Evolutionary conservation across 257 asterid species (phyloP), one percentile per base, ranked within the genome.

Genomic region (Mentha longifolia): DNA sequence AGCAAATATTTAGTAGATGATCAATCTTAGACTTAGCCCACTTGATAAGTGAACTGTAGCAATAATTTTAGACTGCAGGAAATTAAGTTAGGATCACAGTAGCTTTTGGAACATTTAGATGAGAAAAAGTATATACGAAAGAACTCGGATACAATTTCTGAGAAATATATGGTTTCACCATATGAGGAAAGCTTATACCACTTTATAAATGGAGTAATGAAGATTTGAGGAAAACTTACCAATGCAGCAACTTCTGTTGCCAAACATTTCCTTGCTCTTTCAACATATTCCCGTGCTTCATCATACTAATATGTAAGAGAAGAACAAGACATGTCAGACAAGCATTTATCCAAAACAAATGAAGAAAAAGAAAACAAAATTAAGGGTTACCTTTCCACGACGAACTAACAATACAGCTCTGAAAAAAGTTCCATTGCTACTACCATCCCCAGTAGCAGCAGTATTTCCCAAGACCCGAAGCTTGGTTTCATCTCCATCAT

Each of bases 241-340:
- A 95, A 82, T 9, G 99, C 97, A 77, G 99, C 96, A 71, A 95
- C 98, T 81, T 95, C 99, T 8, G 99, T 95, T 30, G 97, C 98
- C 86, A 95, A 81, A 67, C 98, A 95, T 80, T 85, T 92, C 79
- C 99, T 83, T 71, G 99, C 98, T 87, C 99, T 87, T 73, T 92
- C 98, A 45, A 95, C 92, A 82, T 88, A 92, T 74, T 95, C 98
- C 1, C 82, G 95, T 60, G 98, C 99, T 82, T 95, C 99, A 60
- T 92, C 99, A 55, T 95, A 92, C 99, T 95, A 78, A 74, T 31
- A 75, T 41, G 31, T 45, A 64, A 75, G 73, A 67, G 51, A 67
- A 72, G 51, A 68, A 33, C 13, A 65, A 74, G 68, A 69, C 58
- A 55, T 61, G 66, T 28, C 46, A 68, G 45, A 50, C 12, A 42